These are phyloP conservation scores for Neonectria punicea DNA, from an alignment of 2,329 filamentous ascomycete species.

Conservation along the genomic window DNA sequence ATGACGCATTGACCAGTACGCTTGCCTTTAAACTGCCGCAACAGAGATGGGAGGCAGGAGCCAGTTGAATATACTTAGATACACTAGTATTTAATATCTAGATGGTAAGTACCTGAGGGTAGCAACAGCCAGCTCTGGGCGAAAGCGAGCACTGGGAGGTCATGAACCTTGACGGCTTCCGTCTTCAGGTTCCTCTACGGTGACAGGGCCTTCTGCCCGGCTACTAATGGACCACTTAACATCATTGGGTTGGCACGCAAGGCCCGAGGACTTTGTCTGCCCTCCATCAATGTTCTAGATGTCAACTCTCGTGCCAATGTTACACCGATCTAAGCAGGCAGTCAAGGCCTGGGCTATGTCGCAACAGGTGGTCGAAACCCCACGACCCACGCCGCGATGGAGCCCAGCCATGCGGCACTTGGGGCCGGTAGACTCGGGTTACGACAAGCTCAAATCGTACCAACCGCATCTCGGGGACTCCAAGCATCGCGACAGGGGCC, in stretches of 20 bases:
- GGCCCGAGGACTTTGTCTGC: background rate
- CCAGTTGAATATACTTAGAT: background rate
- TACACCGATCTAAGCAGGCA: background rate
- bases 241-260: background rate
- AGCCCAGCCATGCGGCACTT: constrained; percentile 14
- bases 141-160: too few species aligned
- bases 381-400: background rate
- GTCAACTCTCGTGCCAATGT: background rate
- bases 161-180: background rate
- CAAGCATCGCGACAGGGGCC: constrained; percentile 1
- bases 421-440: constrained; percentile 7
- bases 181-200: background rate
- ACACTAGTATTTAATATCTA: too few species aligned
- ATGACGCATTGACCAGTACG: background rate
- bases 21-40: background rate
- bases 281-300: background rate
- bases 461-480: background rate
- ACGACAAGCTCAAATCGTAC: background rate
- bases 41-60: background rate
- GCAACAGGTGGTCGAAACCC: background rate
- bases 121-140: too few species aligned
- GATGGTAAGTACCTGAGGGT: too few species aligned
- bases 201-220: background rate
- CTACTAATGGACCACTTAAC: background rate
- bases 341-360: background rate